phyloP scores from a whole-genome alignment of 176 grass and related monocot species.

The Dactylis glomerata region DNA sequence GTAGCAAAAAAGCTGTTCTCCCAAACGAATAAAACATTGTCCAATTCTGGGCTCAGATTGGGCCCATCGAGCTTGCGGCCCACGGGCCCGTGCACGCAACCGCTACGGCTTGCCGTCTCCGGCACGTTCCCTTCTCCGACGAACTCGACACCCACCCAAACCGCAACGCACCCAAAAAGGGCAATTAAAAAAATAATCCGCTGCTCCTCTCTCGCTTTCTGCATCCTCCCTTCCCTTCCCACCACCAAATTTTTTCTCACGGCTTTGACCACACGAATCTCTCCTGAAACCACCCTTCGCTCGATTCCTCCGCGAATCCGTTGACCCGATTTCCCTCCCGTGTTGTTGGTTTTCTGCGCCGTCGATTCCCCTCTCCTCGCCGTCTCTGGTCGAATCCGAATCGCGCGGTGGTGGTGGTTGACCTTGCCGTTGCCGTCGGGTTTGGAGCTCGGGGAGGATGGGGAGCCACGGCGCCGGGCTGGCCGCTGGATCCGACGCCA shows the following conservation, averaged over 20 bases:
- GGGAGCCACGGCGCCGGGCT: constrained; percentile 51
- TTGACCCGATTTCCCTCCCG: neutral
- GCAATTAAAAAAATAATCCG: neutral
- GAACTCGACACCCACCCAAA: constrained; percentile 20
- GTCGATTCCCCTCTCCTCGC: neutral
- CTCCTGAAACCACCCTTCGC: neutral
- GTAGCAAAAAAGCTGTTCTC: neutral
- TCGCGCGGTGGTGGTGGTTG: neutral
- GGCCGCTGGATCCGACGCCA: constrained; percentile 35
- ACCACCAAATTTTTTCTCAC: neutral
- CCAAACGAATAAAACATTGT: no score
- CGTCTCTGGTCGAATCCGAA: neutral
- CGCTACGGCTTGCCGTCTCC: neutral
- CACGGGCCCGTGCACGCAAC: neutral
- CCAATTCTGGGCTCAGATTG: neutral
- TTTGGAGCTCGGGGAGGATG: constrained; percentile 43
- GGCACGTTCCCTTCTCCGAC: neutral
- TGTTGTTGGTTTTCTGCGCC: neutral
- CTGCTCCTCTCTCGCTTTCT: neutral
- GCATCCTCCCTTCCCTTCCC: neutral
- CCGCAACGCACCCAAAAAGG: constrained; percentile 18
- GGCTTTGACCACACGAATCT: neutral
- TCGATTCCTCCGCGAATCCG: constrained; percentile 4
- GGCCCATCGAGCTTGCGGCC: neutral
- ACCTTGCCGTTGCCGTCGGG: neutral